phyloP scores from a whole-genome alignment of 2,329 filamentous ascomycete species.

The Monosporascus sp. region DNA sequence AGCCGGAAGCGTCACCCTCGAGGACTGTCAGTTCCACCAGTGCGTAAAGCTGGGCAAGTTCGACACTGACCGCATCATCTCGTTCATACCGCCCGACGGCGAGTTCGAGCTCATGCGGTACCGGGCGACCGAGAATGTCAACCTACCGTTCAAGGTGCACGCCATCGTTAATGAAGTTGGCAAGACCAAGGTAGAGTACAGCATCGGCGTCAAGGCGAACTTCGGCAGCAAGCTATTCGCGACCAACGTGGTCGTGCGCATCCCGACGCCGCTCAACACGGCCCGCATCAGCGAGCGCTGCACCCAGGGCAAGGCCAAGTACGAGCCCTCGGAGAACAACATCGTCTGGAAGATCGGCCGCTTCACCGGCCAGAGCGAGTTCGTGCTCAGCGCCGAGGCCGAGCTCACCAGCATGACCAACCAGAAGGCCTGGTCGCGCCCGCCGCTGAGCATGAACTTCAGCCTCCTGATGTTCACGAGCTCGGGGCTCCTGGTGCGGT shows the following conservation, averaged over 20 bases:
- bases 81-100: slow-evolving; percentile 92
- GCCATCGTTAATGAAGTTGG: slow-evolving; percentile 97
- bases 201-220: slow-evolving; percentile 94
- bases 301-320: slow-evolving; percentile 95
- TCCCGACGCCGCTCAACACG: slow-evolving; percentile 94
- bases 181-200: slow-evolving; percentile 97
- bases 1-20: slow-evolving; percentile 88
- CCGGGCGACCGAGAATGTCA: slow-evolving; percentile 96
- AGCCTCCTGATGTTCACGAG: slow-evolving; percentile 97
- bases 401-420: slow-evolving; percentile 95
- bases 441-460: slow-evolving; percentile 87
- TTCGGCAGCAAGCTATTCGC: slow-evolving; percentile 95
- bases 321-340: slow-evolving; percentile 95
- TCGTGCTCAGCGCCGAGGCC: slow-evolving; percentile 88
- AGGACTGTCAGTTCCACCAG: slow-evolving; percentile 98
- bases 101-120: slow-evolving; percentile 99
- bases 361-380: slow-evolving; percentile 98
- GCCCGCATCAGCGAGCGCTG: slow-evolving; percentile 89
- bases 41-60: slow-evolving; percentile 98
- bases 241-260: slow-evolving; percentile 89
- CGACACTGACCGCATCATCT: slow-evolving; percentile 93
- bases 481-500: slow-evolving; percentile 83
- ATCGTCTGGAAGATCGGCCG: slow-evolving; percentile 98
- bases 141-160: slow-evolving; percentile 96
- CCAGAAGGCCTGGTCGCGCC: slow-evolving; percentile 93